These are phyloP conservation scores for Boletus semigastroideus DNA, from an alignment of 1,284 basidiomycete genomes.

Conservation along the genomic window DNA sequence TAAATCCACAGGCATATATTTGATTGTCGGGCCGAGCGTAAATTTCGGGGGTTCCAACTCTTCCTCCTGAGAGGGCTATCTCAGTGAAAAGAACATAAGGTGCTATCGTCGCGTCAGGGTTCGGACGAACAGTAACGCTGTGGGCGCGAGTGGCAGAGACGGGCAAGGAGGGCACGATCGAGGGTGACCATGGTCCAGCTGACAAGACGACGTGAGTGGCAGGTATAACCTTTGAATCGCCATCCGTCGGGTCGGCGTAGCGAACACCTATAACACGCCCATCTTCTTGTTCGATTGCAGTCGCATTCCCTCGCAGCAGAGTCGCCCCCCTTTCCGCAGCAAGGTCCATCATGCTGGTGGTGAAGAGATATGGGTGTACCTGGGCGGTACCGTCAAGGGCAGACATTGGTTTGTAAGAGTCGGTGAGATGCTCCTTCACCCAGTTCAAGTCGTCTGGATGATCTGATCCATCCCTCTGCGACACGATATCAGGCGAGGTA, in stretches of 20 bases:
- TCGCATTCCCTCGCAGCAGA: constrained; percentile 47
- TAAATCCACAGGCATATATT: constrained; percentile 69
- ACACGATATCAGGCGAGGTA: constrained; percentile 5
- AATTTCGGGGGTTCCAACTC: constrained; percentile 56
- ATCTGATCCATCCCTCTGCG: constrained; percentile 33
- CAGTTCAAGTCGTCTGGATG: constrained; percentile 63
- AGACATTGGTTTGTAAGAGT: constrained; percentile 62
- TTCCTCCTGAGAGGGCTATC: constrained; percentile 40
- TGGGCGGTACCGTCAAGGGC: constrained; percentile 65
- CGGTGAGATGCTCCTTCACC: constrained; percentile 59
- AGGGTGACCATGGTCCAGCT: constrained; percentile 87
- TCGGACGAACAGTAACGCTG: constrained; percentile 59
- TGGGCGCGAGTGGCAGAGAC: constrained; percentile 63
- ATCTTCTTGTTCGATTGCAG: constrained; percentile 38
- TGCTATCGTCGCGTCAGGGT: constrained; percentile 43
- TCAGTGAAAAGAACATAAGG: constrained; percentile 71
- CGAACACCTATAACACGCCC: constrained; percentile 54
- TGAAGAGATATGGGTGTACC: constrained; percentile 81
- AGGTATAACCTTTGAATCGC: constrained; percentile 37
- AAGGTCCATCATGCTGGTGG: constrained; percentile 71
- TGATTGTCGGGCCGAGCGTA: constrained; percentile 69
- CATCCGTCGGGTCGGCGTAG: constrained; percentile 41
- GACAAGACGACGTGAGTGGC: constrained; percentile 73
- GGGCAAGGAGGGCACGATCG: constrained; percentile 49
- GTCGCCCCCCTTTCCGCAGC: constrained; percentile 55